These are phyloP conservation scores for Lentinula raphanica DNA, from an alignment of 768 basidiomycete genomes.

Conservation along the genomic window DNA sequence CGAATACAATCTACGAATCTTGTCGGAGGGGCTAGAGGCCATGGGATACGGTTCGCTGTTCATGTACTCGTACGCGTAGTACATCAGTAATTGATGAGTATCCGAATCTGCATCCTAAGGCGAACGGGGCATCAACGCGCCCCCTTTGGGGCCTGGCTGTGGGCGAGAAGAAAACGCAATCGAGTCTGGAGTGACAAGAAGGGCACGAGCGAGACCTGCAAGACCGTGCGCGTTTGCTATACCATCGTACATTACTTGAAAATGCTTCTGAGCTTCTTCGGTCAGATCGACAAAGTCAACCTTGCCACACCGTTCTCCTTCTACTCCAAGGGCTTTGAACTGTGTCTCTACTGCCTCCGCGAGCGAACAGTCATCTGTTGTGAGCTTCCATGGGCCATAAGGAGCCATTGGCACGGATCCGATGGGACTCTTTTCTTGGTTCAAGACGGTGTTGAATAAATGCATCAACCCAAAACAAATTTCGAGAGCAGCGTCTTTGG, in stretches of 20 bases:
- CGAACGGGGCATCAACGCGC: background rate
- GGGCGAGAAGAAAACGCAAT: background rate
- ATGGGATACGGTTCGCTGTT: background rate
- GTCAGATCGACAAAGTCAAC: constrained; percentile 13
- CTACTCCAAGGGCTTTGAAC: constrained; percentile 23
- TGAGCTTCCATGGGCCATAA: constrained; percentile 21
- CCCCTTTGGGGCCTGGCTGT: background rate
- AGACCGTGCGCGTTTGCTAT: background rate
- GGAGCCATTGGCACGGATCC: background rate
- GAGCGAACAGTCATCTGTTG: constrained; percentile 19
- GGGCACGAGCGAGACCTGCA: background rate
- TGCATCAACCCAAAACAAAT: constrained; percentile 24
- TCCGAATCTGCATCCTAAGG: too few relatives aligned
- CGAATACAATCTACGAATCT: too few relatives aligned
- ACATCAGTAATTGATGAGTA: background rate
- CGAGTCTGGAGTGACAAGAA: background rate
- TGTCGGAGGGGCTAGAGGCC: too few relatives aligned
- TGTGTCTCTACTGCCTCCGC: constrained; percentile 21
- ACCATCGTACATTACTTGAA: background rate
- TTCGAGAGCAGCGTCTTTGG: constrained; percentile 24
- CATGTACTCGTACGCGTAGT: background rate
- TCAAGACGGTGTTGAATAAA: constrained; percentile 17
- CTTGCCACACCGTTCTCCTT: constrained; percentile 19
- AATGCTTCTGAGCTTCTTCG: background rate
- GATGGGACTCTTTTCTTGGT: background rate